Percentiles rank a stretch among this genome's conserved stretches.
Conservation (phyloP, 139 green algal genomes). For the Chlorella sp. region DNA sequence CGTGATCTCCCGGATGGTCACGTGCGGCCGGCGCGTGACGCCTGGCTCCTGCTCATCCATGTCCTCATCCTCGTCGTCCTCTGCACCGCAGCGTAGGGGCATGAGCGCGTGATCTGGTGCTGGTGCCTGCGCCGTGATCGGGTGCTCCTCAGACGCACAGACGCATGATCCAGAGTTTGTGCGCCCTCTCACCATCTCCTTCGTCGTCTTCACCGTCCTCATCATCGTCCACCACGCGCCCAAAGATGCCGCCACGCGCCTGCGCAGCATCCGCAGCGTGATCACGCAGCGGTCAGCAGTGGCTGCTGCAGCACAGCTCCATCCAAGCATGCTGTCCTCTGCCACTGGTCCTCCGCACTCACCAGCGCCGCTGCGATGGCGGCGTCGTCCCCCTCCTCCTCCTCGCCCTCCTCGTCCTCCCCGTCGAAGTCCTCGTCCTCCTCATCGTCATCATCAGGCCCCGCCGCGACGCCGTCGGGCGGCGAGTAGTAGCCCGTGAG, state of each 20-base stretch:
- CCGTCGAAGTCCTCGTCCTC: conserved; percentile 44
- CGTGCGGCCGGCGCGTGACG: conserved; percentile 12
- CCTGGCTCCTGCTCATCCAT: background rate
- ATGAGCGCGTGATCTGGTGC: no score
- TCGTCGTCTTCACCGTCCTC: conserved; percentile 31
- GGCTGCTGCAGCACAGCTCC: no score
- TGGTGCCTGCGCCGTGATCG: no score
- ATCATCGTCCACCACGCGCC: conserved; percentile 11
- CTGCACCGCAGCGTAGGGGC: no score
- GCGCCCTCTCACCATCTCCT: conserved; percentile 13
- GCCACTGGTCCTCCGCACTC: no score
- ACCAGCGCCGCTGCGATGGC: no score
- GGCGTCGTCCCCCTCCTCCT: conserved; percentile 22
- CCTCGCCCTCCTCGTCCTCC: conserved; percentile 25
- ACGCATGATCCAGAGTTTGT: background rate
- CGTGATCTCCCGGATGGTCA: conserved; percentile 53
- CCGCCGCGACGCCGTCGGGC: conserved; percentile 31
- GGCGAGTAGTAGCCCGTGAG: conserved; percentile 64
- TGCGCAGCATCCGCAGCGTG: background rate
- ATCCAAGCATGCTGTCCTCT: no score
- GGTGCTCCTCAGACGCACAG: no score
- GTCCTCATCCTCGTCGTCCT: conserved; percentile 24
- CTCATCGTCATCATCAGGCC: conserved; percentile 37
- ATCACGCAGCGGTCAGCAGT: no score
- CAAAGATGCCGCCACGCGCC: background rate